Evolutionary conservation across 2,329 filamentous ascomycete genomes (phyloP).

Genomic region (Graphium sp.): DNA sequence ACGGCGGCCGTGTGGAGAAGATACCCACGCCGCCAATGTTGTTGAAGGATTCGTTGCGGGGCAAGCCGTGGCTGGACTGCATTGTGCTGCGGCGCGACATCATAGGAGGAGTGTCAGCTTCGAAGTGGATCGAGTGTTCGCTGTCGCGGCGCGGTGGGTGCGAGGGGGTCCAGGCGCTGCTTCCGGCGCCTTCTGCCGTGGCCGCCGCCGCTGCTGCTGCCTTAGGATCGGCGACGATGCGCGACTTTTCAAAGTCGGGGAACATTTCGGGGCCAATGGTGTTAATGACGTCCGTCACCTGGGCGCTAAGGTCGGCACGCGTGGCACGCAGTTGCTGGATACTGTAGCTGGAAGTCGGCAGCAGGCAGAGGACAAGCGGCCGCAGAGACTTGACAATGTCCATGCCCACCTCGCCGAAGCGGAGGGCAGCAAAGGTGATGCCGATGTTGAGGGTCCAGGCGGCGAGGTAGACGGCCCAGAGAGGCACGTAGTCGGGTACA

Average conservation of each 20-base stretch:
- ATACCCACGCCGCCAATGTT: slow-evolving; percentile 78
- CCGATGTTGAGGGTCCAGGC: slow-evolving; percentile 70
- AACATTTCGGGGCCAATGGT: slow-evolving; percentile 91
- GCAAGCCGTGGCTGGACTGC: slow-evolving; percentile 36
- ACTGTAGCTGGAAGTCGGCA: slow-evolving; percentile 69
- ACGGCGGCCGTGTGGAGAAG: slow-evolving; percentile 79
- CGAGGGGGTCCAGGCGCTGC: not conserved
- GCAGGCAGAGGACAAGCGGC: slow-evolving; percentile 71
- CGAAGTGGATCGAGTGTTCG: slow-evolving; percentile 25
- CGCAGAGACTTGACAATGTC: slow-evolving; percentile 92
- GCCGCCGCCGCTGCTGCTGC: slow-evolving; percentile 9
- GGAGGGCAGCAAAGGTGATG: slow-evolving; percentile 82
- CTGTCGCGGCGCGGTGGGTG: slow-evolving; percentile 22
- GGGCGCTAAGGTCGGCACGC: slow-evolving; percentile 56
- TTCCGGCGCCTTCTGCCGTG: slow-evolving; percentile 6
- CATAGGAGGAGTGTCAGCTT: slow-evolving; percentile 19
- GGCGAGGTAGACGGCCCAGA: slow-evolving; percentile 58
- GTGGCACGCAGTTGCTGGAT: slow-evolving; percentile 60
- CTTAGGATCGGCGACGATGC: slow-evolving; percentile 45
- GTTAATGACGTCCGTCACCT: slow-evolving; percentile 89
- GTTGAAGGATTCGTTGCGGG: slow-evolving; percentile 84
- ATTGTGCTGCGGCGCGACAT: slow-evolving; percentile 32
- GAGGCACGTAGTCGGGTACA: slow-evolving; percentile 62
- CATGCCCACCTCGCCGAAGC: slow-evolving; percentile 97
- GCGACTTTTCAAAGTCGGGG: slow-evolving; percentile 75